These are phyloP conservation scores for Mrakia frigida DNA, from an alignment of 768 basidiomycete species.

Conservation along the genomic window DNA sequence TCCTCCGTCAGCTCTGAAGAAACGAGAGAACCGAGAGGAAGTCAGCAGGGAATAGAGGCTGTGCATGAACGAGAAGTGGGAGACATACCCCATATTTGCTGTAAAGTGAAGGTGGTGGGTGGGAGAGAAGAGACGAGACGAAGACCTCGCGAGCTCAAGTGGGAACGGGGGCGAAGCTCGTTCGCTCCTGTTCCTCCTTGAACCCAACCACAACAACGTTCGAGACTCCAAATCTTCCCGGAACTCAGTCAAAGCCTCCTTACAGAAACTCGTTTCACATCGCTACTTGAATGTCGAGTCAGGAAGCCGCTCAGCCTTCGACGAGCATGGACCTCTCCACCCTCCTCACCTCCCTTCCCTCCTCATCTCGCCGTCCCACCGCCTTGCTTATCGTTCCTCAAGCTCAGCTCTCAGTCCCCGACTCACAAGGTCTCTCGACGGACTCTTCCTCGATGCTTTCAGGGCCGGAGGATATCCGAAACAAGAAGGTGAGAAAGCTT, in stretches of 20 bases:
- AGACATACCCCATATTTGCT: constrained; percentile 26
- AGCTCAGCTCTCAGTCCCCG: not conserved
- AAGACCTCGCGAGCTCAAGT: not conserved
- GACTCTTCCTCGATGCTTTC: too few relatives aligned
- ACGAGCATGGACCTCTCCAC: not conserved
- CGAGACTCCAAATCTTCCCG: too few relatives aligned
- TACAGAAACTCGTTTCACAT: too few relatives aligned
- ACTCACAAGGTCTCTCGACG: too few relatives aligned
- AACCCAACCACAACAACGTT: not conserved
- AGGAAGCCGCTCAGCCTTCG: too few relatives aligned
- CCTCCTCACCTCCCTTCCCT: not conserved
- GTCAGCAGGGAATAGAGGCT: not conserved
- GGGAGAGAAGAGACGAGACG: too few relatives aligned
- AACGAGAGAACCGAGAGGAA: not conserved
- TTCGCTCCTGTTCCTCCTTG: not conserved
- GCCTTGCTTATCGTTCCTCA: not conserved
- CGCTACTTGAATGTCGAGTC: too few relatives aligned
- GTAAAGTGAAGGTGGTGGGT: not conserved
- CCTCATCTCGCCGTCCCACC: not conserved
- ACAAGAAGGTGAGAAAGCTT: too few relatives aligned
- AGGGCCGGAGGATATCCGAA: too few relatives aligned
- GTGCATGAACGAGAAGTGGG: not conserved
- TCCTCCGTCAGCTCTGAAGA: constrained; percentile 39
- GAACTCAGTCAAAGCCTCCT: too few relatives aligned
- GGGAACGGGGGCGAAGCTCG: not conserved